Evolutionary conservation across 1,284 basidiomycete species (phyloP).

Genomic region (Heterobasidion parviporum): DNA sequence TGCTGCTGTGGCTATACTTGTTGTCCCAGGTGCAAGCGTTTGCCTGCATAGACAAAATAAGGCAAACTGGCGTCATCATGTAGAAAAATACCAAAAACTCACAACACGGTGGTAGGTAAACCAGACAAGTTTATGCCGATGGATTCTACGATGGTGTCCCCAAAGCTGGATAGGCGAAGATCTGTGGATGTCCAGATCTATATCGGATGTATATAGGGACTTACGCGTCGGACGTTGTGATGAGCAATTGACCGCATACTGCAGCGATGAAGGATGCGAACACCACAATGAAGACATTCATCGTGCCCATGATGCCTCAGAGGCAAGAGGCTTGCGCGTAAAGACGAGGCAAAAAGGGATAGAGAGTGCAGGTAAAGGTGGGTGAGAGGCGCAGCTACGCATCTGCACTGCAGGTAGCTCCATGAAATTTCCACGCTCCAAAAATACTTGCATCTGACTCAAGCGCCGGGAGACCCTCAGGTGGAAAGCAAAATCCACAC

Average conservation of each 20-base stretch:
- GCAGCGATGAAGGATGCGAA: neutral
- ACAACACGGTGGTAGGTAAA: constrained; percentile 40
- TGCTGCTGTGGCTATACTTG: constrained; percentile 8
- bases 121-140: constrained; percentile 37
- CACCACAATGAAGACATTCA: neutral
- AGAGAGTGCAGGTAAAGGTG: too few relatives aligned
- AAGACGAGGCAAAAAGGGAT: too few relatives aligned
- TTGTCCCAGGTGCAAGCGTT: constrained; percentile 5
- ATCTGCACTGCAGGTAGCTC: too few relatives aligned
- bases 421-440: too few relatives aligned
- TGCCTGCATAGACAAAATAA: neutral
- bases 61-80: neutral
- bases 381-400: too few relatives aligned
- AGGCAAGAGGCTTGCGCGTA: too few relatives aligned
- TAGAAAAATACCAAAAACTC: constrained; percentile 11
- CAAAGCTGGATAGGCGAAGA: constrained; percentile 27
- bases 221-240: constrained; percentile 6
- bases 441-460: too few relatives aligned
- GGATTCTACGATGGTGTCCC: constrained; percentile 45
- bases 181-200: neutral
- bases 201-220: neutral
- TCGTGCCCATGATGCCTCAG: neutral
- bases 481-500: too few relatives aligned
- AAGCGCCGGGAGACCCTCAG: too few relatives aligned
- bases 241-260: constrained; percentile 5